Evolutionary conservation across 768 basidiomycete species (phyloP).

Genomic region (Lentinula lateritia): DNA sequence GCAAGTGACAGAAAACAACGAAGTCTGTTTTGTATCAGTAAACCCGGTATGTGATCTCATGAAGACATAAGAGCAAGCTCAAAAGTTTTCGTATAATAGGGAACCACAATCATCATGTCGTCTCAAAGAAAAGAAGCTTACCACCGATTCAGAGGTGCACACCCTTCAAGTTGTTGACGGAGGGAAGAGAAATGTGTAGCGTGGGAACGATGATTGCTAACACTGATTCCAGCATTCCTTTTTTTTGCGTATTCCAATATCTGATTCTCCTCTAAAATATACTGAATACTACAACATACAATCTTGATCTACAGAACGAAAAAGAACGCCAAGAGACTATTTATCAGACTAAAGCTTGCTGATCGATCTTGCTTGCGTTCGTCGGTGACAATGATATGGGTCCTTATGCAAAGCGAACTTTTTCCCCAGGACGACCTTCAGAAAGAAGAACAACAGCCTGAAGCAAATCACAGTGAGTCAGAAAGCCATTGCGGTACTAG

Average conservation of each 20-base stretch:
- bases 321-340: no score
- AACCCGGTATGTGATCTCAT: slow-evolving; percentile 42
- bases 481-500: background rate
- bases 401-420: slow-evolving; percentile 69
- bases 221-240: no score
- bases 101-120: slow-evolving; percentile 48
- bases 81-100: slow-evolving; percentile 52
- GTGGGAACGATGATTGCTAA: background rate
- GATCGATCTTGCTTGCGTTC: no score
- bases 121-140: background rate
- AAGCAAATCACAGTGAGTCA: background rate
- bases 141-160: background rate
- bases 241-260: no score
- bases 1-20: background rate
- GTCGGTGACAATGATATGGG: no score
- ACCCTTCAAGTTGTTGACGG: no score
- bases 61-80: slow-evolving; percentile 11
- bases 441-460: slow-evolving; percentile 86
- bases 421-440: slow-evolving; percentile 85
- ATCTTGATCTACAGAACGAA: no score
- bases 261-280: no score
- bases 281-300: no score
- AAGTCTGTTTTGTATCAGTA: slow-evolving; percentile 26
- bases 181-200: background rate
- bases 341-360: no score